Evolutionary conservation across 768 basidiomycete species (phyloP).

Genomic region (Psilocybe subaeruginosa): DNA sequence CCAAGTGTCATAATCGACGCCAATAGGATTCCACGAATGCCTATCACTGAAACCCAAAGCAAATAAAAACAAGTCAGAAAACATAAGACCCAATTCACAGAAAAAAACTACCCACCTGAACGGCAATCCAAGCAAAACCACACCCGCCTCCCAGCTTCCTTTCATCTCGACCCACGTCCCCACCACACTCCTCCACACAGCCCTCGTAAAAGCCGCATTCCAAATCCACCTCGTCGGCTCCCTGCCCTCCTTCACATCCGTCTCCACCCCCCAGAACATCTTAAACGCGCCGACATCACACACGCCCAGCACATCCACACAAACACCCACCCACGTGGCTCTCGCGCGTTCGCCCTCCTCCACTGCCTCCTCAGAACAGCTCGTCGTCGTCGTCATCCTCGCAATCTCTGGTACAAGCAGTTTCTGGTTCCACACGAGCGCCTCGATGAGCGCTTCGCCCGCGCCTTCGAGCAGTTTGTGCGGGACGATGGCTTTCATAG

Average conservation of each 20-base stretch:
- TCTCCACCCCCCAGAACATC: slow-evolving; percentile 54
- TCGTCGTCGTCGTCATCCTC: not conserved
- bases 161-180: slow-evolving; percentile 57
- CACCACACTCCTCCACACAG: slow-evolving; percentile 61
- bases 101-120: slow-evolving; percentile 51
- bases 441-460: slow-evolving; percentile 48
- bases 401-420: slow-evolving; percentile 39
- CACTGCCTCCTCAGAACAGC: slow-evolving; percentile 8
- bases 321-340: slow-evolving; percentile 61
- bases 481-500: slow-evolving; percentile 43
- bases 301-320: slow-evolving; percentile 53
- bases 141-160: slow-evolving; percentile 56
- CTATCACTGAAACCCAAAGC: slow-evolving; percentile 30
- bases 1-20: slow-evolving; percentile 63
- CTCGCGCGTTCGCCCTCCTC: slow-evolving; percentile 40
- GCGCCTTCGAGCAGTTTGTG: slow-evolving; percentile 40
- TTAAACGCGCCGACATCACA: slow-evolving; percentile 51
- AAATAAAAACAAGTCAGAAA: not conserved
- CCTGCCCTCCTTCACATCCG: slow-evolving; percentile 18
- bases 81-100: not conserved
- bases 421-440: slow-evolving; percentile 50
- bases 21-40: slow-evolving; percentile 53
- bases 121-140: slow-evolving; percentile 59
- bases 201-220: slow-evolving; percentile 42
- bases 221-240: slow-evolving; percentile 38